Evolutionary conservation across 2,329 filamentous ascomycete genomes (phyloP).

Genomic region (Pezicula rhizophila): DNA sequence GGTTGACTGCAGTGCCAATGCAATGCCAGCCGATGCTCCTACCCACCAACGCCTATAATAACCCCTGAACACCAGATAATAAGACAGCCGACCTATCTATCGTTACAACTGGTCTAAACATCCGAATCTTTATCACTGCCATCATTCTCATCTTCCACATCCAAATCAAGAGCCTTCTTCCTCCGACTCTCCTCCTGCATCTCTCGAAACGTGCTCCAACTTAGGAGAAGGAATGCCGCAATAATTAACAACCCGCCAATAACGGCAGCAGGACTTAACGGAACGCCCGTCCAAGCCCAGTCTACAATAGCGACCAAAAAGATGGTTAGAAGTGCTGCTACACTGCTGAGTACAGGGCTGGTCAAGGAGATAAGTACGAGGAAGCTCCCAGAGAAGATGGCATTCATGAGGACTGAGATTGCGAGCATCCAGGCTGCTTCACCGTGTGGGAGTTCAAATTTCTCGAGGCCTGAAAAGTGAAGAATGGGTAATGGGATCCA

Average conservation of each 20-base stretch:
- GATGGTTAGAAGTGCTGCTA: constrained; percentile 90
- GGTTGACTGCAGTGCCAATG: too few species aligned
- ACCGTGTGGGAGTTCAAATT: constrained; percentile 74
- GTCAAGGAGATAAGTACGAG: constrained; percentile 89
- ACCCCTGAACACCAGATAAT: too few species aligned
- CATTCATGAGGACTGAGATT: constrained; percentile 79
- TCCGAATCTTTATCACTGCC: constrained; percentile 26
- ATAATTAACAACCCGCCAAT: constrained; percentile 83
- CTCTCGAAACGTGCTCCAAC: constrained; percentile 88
- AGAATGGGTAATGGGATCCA: constrained; percentile 89
- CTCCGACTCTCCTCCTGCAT: constrained; percentile 77
- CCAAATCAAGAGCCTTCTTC: constrained; percentile 35
- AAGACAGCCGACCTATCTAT: not conserved
- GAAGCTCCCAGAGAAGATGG: constrained; percentile 87
- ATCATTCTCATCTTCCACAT: constrained; percentile 30
- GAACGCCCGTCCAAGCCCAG: constrained; percentile 75
- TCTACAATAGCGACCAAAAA: constrained; percentile 93
- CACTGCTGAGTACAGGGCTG: constrained; percentile 83
- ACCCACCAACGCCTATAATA: too few species aligned
- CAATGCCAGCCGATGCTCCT: too few species aligned
- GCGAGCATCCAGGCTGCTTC: constrained; percentile 74
- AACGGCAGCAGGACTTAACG: constrained; percentile 69
- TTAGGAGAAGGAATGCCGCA: constrained; percentile 77
- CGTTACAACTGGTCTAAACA: constrained; percentile 13
- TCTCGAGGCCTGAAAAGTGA: constrained; percentile 72